These are phyloP conservation scores for Pisolithus albus DNA, from an alignment of 768 basidiomycete species.

Conservation along the genomic window DNA sequence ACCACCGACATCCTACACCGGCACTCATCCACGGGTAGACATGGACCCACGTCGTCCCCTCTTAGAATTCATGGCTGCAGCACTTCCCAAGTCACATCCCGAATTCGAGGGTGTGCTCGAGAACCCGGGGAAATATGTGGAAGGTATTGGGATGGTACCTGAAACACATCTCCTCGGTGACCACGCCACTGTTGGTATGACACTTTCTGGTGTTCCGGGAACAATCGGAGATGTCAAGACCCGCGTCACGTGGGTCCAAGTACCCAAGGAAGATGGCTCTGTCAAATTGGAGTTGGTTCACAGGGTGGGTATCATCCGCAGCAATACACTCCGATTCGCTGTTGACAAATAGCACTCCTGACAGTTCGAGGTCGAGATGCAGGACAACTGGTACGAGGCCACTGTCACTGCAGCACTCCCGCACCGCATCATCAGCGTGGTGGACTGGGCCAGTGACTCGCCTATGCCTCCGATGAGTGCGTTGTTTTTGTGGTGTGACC, in stretches of 20 bases:
- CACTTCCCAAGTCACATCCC: conserved; percentile 44
- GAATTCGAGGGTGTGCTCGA: conserved; percentile 38
- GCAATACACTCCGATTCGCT: not conserved
- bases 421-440: conserved; percentile 77
- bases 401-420: conserved; percentile 69
- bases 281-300: conserved; percentile 68
- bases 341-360: not conserved
- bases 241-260: conserved; percentile 72
- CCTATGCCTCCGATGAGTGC: conserved; percentile 27
- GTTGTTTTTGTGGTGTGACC: not conserved
- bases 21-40: conserved; percentile 22
- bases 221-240: conserved; percentile 77
- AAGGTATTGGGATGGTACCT: conserved; percentile 40
- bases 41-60: conserved; percentile 49
- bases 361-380: conserved; percentile 87
- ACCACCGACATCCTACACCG: conserved; percentile 9
- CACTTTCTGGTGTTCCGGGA: conserved; percentile 49
- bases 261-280: conserved; percentile 55
- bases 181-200: conserved; percentile 31
- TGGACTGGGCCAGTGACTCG: conserved; percentile 91
- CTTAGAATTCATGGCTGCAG: conserved; percentile 73
- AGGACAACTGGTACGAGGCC: conserved; percentile 95
- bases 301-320: conserved; percentile 7
- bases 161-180: conserved; percentile 42
- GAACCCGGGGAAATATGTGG: conserved; percentile 44